These are phyloP conservation scores for Penicillium daleae DNA, from an alignment of 495 filamentous ascomycete species.

Conservation along the genomic window DNA sequence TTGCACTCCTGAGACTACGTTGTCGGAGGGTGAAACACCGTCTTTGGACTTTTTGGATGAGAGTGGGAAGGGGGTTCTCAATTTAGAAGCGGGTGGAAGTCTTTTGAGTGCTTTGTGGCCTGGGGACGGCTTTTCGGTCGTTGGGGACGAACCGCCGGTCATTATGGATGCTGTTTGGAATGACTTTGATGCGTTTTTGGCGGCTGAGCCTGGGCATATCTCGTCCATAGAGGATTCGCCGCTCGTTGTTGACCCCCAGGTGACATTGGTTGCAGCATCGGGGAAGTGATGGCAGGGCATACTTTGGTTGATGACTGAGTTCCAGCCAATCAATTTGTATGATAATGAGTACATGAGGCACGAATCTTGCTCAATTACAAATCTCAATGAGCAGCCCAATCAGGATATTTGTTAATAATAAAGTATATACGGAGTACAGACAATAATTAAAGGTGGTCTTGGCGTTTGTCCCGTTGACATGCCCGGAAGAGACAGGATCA, in stretches of 20 bases:
- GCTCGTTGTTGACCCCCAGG: constrained; percentile 24
- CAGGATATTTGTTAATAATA: neutral
- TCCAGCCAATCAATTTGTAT: neutral
- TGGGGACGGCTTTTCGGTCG: constrained; percentile 18
- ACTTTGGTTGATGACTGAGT: neutral
- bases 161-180: constrained; percentile 35
- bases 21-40: constrained; percentile 21
- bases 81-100: constrained; percentile 20
- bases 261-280: constrained; percentile 8
- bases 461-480: constrained; percentile 6
- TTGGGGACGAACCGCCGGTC: constrained; percentile 7
- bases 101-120: constrained; percentile 4
- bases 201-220: constrained; percentile 30
- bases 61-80: constrained; percentile 12
- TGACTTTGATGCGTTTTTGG: constrained; percentile 45
- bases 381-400: neutral
- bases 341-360: neutral
- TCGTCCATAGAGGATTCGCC: constrained; percentile 12
- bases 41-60: constrained; percentile 11
- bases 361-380: neutral
- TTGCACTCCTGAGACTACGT: constrained; percentile 11
- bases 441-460: neutral
- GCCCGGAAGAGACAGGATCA: neutral
- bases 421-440: neutral
- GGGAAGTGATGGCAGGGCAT: constrained; percentile 7